Conservation (phyloP, 306 rosid species). For the Carpinus fangiana region DNA sequence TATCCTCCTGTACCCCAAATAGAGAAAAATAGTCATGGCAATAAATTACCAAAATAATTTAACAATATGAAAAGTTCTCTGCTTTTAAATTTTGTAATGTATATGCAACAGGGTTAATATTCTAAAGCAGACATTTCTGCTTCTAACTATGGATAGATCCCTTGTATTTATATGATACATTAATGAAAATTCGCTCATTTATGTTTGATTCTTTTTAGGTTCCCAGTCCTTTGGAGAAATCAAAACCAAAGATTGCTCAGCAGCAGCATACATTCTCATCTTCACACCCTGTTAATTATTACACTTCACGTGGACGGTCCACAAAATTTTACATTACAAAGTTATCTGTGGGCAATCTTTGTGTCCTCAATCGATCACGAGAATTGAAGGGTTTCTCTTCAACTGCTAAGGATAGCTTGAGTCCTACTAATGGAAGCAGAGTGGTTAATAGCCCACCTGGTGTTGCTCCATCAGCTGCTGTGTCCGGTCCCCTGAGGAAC, state of each 20-base stretch:
- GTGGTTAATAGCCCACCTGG: constrained; percentile 15
- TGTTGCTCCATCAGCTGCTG: constrained; percentile 20
- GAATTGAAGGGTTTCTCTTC: constrained; percentile 30
- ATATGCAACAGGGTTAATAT: not conserved
- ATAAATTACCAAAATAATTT: too few species aligned
- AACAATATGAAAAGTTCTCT: not conserved
- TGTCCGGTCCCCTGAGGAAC: constrained; percentile 17
- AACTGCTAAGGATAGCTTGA: constrained; percentile 26
- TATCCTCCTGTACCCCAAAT: too few species aligned
- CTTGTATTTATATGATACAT: not conserved
- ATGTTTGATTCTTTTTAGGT: constrained; percentile 15
- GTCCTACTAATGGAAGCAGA: constrained; percentile 30
- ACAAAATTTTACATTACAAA: constrained; percentile 25
- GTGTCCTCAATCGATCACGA: constrained; percentile 17
- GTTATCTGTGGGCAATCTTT: constrained; percentile 17
- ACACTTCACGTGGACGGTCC: constrained; percentile 19
- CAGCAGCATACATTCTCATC: constrained; percentile 24
- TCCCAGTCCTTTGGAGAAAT: constrained; percentile 31
- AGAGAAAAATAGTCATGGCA: too few species aligned
- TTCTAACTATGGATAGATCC: constrained; percentile 1
- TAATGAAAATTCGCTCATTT: not conserved
- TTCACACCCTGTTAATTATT: constrained; percentile 12
- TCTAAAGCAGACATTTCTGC: not conserved
- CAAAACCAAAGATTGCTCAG: constrained; percentile 27
- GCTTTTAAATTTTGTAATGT: not conserved